A percentile compares a stretch with the other conserved stretches of the same genome.
These are phyloP conservation scores for Barbarea vulgaris DNA, from an alignment of 345 rosid species.

Conservation along the genomic window DNA sequence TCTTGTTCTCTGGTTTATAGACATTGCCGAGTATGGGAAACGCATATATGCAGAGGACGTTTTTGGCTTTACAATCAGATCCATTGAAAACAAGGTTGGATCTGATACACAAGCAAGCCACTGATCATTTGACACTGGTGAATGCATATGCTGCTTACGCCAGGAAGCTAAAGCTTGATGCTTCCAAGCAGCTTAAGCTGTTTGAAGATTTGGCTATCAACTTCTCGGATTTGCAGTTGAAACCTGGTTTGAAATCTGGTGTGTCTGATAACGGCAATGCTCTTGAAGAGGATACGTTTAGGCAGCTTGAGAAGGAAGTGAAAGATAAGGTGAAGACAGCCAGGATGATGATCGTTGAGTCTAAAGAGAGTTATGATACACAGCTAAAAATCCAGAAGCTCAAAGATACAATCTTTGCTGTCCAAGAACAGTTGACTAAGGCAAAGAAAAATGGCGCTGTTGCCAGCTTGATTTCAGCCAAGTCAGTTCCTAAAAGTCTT, in stretches of 20 bases:
- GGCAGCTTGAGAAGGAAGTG: slow-evolving; percentile 88
- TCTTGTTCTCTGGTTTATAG: slow-evolving; percentile 39
- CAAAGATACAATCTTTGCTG: slow-evolving; percentile 89
- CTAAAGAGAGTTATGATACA: slow-evolving; percentile 86
- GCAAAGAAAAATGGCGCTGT: slow-evolving; percentile 88
- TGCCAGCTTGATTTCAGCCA: slow-evolving; percentile 80
- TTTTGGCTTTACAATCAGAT: slow-evolving; percentile 76
- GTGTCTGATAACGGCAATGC: slow-evolving; percentile 51
- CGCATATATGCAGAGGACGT: slow-evolving; percentile 67
- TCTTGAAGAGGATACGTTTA: slow-evolving; percentile 74
- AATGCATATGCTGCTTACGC: slow-evolving; percentile 93
- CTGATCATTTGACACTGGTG: slow-evolving; percentile 72
- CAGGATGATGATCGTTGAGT: slow-evolving; percentile 69
- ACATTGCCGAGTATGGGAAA: slow-evolving; percentile 57
- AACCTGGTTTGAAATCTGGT: slow-evolving; percentile 53
- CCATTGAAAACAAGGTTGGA: slow-evolving; percentile 80
- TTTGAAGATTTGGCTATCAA: slow-evolving; percentile 76
- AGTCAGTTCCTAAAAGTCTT: slow-evolving; percentile 83
- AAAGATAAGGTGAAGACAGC: slow-evolving; percentile 78
- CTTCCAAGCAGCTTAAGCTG: slow-evolving; percentile 67
- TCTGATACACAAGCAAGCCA: slow-evolving; percentile 88
- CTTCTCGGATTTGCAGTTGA: slow-evolving; percentile 59
- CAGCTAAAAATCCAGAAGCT: slow-evolving; percentile 93
- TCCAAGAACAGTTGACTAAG: slow-evolving; percentile 69
- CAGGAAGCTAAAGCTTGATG: slow-evolving; percentile 89